Evolutionary conservation across 2,329 filamentous ascomycete species (phyloP).

Genomic region (Aureobasidium sp.): DNA sequence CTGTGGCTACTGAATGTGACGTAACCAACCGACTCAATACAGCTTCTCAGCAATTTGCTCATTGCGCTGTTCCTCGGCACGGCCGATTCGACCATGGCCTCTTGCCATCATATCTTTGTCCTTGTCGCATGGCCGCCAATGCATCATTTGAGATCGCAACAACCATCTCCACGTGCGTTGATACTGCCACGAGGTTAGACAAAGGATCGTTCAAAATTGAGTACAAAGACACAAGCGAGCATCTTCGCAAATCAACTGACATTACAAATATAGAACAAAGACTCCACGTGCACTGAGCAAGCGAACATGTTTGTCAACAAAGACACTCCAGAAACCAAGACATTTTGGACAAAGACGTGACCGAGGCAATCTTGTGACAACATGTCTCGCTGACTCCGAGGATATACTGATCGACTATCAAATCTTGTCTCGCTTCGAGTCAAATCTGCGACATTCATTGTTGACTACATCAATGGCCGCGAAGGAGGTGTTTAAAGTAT

Average conservation of each 20-base stretch:
- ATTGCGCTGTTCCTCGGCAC: background rate
- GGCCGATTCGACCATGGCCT: background rate
- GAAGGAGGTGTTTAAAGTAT: background rate
- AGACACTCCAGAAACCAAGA: background rate
- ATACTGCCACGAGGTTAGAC: background rate
- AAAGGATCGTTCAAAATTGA: background rate
- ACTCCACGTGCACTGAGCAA: background rate
- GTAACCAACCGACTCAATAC: background rate
- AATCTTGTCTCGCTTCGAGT: background rate
- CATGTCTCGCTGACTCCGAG: background rate
- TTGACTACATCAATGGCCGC: background rate
- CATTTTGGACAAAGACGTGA: background rate
- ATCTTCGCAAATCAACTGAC: background rate
- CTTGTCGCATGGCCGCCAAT: background rate
- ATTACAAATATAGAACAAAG: constrained; percentile 4
- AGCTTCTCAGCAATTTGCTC: background rate
- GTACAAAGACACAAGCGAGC: constrained; percentile 2
- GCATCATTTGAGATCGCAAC: background rate
- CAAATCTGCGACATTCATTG: constrained; percentile 7
- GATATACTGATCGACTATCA: background rate
- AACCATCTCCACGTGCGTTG: background rate
- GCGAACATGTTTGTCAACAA: background rate
- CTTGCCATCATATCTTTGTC: background rate
- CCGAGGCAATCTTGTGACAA: background rate
- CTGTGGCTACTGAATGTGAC: background rate